phyloP scores from a whole-genome alignment of 140 eudicot genomes.

The Flaveria floridana region DNA sequence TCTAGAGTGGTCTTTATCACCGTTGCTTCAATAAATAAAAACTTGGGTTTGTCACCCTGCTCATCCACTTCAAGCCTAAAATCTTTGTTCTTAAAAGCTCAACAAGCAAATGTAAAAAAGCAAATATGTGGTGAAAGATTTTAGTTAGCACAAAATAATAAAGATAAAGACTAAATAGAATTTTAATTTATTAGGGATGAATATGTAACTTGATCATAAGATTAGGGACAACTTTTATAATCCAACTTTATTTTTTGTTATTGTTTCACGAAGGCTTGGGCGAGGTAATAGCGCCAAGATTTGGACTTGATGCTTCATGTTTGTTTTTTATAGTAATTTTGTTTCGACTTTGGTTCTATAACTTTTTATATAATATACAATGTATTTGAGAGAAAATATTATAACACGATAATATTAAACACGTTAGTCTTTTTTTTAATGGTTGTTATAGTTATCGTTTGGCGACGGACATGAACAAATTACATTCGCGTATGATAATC shows the following conservation, averaged over 20 bases:
- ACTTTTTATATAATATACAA: neutral
- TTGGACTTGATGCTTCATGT: neutral
- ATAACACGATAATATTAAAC: neutral
- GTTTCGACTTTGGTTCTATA: neutral
- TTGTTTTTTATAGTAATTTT: neutral
- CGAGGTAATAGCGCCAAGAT: conserved; percentile 20
- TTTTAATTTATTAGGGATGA: neutral
- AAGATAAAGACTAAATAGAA: neutral
- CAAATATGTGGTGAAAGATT: neutral
- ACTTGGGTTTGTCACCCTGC: too few species aligned
- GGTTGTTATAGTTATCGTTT: neutral
- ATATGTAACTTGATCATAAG: neutral
- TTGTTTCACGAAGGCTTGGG: conserved; percentile 12
- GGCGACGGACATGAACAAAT: neutral
- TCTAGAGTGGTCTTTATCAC: too few species aligned
- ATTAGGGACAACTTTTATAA: neutral
- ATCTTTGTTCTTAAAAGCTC: too few species aligned
- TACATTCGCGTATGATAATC: too few species aligned
- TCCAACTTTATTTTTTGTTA: neutral
- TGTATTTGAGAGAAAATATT: neutral
- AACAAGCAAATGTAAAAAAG: neutral
- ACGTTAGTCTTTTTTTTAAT: neutral
- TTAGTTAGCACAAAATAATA: neutral
- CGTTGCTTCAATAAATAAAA: too few species aligned
- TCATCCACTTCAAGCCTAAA: too few species aligned